phyloP scores from a whole-genome alignment of 2,329 filamentous ascomycete genomes.

The Calonectria fujianensis region DNA sequence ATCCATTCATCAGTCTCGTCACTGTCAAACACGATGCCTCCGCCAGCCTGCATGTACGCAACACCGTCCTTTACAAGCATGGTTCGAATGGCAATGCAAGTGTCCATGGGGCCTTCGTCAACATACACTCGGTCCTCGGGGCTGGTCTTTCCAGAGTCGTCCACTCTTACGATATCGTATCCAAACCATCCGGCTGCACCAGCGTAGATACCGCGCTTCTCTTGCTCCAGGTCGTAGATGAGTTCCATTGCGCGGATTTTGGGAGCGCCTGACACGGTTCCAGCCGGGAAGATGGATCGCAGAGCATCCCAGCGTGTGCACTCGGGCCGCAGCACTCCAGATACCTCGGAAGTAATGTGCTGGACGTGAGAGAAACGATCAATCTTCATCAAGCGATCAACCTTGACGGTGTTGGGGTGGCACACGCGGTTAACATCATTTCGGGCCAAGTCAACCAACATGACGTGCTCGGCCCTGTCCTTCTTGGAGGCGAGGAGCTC shows the following conservation, averaged over 20 bases:
- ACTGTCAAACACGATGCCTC: conserved; percentile 95
- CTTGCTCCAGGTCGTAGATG: conserved; percentile 93
- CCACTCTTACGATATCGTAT: conserved; percentile 81
- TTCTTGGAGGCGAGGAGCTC: conserved; percentile 80
- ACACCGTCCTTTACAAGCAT: conserved; percentile 96
- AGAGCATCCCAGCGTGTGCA: conserved; percentile 97
- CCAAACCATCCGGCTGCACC: conserved; percentile 98
- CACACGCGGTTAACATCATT: conserved; percentile 98
- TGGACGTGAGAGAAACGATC: conserved; percentile 98
- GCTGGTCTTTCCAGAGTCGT: conserved; percentile 68
- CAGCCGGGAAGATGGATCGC: conserved; percentile 96
- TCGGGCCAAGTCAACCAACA: conserved; percentile 96
- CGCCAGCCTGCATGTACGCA: conserved; percentile 92
- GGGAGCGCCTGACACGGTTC: conserved; percentile 95
- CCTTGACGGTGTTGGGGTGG: conserved; percentile 90
- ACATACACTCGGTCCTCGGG: conserved; percentile 47
- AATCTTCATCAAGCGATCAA: conserved; percentile 95
- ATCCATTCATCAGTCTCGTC: conserved; percentile 95
- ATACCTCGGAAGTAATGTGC: conserved; percentile 97
- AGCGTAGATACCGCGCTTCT: conserved; percentile 96
- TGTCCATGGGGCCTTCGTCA: conserved; percentile 92
- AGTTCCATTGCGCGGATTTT: conserved; percentile 98
- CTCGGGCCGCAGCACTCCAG: conserved; percentile 86
- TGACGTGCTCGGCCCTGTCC: conserved; percentile 95
- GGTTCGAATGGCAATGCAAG: conserved; percentile 86